phyloP scores from a whole-genome alignment of 441 rosid species.

The Dalechampia spathulata region DNA sequence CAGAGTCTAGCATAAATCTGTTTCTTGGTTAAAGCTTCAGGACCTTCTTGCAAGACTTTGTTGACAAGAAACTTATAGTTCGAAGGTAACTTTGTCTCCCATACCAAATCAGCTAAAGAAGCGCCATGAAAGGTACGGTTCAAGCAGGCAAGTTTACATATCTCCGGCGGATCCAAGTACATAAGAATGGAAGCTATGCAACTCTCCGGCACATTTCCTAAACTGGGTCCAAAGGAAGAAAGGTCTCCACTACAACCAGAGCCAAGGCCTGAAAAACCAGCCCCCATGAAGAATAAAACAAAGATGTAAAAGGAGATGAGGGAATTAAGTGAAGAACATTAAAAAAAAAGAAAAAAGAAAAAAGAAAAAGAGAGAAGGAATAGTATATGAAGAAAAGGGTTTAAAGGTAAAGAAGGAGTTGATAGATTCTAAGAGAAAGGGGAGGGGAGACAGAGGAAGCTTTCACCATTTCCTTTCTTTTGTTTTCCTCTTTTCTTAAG shows the following conservation, averaged over 20 bases:
- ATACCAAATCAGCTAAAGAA: constrained; percentile 71
- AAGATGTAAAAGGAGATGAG: background rate
- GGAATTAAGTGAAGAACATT: background rate
- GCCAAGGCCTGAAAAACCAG: constrained; percentile 29
- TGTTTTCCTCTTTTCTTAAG: constrained; percentile 3
- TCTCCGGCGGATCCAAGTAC: constrained; percentile 63
- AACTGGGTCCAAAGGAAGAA: constrained; percentile 21
- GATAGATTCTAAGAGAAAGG: constrained; percentile 28
- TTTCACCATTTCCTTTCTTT: constrained; percentile 19
- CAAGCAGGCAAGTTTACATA: constrained; percentile 58
- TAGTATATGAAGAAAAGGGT: constrained; percentile 7
- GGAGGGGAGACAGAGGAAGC: constrained; percentile 33
- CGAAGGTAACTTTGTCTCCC: constrained; percentile 72
- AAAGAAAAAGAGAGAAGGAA: background rate
- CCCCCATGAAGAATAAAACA: constrained; percentile 37
- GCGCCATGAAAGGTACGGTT: constrained; percentile 57
- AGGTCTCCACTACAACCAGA: constrained; percentile 15
- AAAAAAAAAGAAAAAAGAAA: background rate
- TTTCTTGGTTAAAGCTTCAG: constrained; percentile 35
- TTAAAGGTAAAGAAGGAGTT: constrained; percentile 52
- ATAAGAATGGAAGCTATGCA: constrained; percentile 55
- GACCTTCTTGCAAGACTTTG: constrained; percentile 21
- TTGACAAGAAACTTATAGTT: constrained; percentile 40
- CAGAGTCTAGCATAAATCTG: constrained; percentile 47
- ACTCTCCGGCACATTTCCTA: constrained; percentile 72